phyloP scores from a whole-genome alignment of 2,329 filamentous ascomycete genomes.

The Cladosporium cucumerinum region DNA sequence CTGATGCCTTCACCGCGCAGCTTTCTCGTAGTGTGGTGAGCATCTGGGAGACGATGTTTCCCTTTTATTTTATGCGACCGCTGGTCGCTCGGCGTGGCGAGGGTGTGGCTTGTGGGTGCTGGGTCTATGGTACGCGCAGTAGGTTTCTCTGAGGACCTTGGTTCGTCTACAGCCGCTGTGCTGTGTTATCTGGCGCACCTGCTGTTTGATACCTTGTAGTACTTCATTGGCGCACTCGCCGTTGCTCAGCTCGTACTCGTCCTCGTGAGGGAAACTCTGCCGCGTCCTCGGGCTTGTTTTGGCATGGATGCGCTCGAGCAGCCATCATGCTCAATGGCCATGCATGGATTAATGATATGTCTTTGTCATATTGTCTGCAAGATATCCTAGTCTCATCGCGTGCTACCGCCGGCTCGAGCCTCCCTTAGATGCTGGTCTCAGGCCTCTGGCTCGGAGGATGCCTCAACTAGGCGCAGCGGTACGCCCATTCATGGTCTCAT shows the following conservation, averaged over 20 bases:
- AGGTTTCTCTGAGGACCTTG: neutral
- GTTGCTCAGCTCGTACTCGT: neutral
- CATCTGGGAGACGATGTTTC: neutral
- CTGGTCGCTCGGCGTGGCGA: neutral
- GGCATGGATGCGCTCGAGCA: neutral
- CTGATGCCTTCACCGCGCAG: neutral
- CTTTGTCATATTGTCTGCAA: neutral
- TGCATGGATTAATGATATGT: neutral
- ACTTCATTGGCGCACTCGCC: neutral
- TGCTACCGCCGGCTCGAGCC: no score
- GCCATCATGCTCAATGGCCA: neutral
- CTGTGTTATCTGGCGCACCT: neutral
- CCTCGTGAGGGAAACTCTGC: no score
- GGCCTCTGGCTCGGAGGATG: neutral
- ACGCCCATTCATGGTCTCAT: neutral
- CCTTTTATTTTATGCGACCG: no score
- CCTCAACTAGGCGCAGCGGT: neutral
- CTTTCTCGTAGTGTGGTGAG: neutral
- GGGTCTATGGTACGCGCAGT: no score
- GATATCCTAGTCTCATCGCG: neutral
- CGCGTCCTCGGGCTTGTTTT: neutral
- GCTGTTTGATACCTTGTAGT: neutral
- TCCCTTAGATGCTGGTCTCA: neutral
- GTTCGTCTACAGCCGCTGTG: neutral
- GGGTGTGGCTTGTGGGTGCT: neutral